Evolutionary conservation across 371 early-diverging fungal genomes (phyloP), one percentile per base, ranked within the genome.

Genomic region (Synchytrium microbalum): DNA sequence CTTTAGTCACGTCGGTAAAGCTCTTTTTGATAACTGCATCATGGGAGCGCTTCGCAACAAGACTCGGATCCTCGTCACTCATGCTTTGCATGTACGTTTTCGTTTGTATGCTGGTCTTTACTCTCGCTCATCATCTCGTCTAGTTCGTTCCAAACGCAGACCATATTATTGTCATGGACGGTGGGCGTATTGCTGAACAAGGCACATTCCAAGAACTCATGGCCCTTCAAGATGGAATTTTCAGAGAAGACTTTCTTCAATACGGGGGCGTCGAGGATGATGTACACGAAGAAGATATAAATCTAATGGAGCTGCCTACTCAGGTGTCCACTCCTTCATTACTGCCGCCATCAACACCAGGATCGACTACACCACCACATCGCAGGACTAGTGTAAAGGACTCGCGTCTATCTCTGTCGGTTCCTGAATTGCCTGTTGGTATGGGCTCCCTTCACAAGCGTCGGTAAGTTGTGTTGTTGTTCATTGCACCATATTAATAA

Each of bases 1-100:
- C n/a, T n/a, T n/a, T n/a, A n/a, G n/a, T n/a, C n/a, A n/a, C 53
- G 74, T 77, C 58, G 75, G 75, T 54, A 65, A 73, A 60, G 69
- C 69, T 46, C 69, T 71, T 54, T 52, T 68, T 38, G 67, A 59
- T 62, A 68, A 64, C 56, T 68, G 33, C 28, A 64, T 63, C 3
- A 54, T 58, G 2, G 63, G 24, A 2, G 63, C 60, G 3, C 5
- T 71, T 1, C 69, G 59, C 16, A 77, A 75, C 67, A 75, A n/a
- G n/a, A n/a, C n/a, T n/a, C n/a, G n/a, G n/a, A n/a, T n/a, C n/a
- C n/a, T n/a, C n/a, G n/a, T n/a, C 78, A 2, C 55, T 71, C 23
- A 60, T 77, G 30, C 63, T 77, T 32, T 67, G 66, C 3, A 70
- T 70, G 52, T 67, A 77, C 63, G 72, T 72, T 57, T 62, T 78